These are phyloP conservation scores for Claviceps citrina DNA, from an alignment of 2,329 filamentous ascomycete species.

Conservation along the genomic window DNA sequence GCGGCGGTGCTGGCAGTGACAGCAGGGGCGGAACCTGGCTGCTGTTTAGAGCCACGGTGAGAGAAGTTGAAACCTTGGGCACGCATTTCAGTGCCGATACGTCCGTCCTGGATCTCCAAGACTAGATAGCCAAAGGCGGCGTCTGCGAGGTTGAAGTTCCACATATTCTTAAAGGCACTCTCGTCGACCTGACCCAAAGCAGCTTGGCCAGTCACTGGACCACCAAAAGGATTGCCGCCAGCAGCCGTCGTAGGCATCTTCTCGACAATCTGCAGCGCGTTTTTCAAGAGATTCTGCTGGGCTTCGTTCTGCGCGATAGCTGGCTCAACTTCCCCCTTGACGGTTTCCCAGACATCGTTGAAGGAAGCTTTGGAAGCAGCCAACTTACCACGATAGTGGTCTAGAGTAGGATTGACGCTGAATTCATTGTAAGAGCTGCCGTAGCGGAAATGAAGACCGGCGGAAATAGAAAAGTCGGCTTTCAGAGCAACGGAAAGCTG, in stretches of 20 bases:
- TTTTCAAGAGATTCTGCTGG: slow-evolving; percentile 80
- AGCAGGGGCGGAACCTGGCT: slow-evolving; percentile 25
- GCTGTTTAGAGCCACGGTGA: slow-evolving; percentile 76
- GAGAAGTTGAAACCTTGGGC: slow-evolving; percentile 99
- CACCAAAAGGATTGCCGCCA: slow-evolving; percentile 92
- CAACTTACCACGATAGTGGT: slow-evolving; percentile 96
- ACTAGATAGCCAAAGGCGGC: slow-evolving; percentile 94
- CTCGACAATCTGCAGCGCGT: slow-evolving; percentile 83
- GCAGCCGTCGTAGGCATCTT: slow-evolving; percentile 96
- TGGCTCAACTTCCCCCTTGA: slow-evolving; percentile 87
- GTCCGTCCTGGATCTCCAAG: slow-evolving; percentile 83
- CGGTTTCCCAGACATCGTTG: slow-evolving; percentile 98
- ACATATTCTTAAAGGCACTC: slow-evolving; percentile 99
- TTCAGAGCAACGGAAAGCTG: slow-evolving; percentile 95
- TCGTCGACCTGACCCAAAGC: slow-evolving; percentile 85
- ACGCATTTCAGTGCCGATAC: slow-evolving; percentile 96
- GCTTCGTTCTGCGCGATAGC: slow-evolving; percentile 87
- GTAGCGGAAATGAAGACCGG: slow-evolving; percentile 94
- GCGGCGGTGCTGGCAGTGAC: slow-evolving; percentile 20
- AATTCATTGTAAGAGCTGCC: slow-evolving; percentile 99
- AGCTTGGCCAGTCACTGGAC: slow-evolving; percentile 55
- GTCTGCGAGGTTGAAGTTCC: slow-evolving; percentile 98
- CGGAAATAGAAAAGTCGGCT: slow-evolving; percentile 95
- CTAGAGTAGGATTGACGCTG: slow-evolving; percentile 92
- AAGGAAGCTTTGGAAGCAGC: slow-evolving; percentile 96